Percentiles rank a stretch among this genome's conserved stretches.
Conservation (phyloP, 768 basidiomycete species). For the Piloderma croceum region DNA sequence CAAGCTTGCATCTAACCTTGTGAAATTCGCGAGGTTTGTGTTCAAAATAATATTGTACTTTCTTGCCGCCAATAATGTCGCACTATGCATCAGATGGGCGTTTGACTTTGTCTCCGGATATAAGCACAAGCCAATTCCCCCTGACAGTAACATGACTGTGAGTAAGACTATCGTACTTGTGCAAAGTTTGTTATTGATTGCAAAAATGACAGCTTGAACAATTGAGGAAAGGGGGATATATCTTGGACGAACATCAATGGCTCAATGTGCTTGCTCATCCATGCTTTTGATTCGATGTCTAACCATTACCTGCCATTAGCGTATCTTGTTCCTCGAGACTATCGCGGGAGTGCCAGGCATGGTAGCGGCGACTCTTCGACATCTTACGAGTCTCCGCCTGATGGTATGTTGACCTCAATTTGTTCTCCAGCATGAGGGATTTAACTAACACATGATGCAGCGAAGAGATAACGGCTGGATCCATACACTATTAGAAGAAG, state of each 20-base stretch:
- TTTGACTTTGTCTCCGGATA: slow-evolving; percentile 89
- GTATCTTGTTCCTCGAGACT: slow-evolving; percentile 74
- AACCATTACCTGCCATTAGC: slow-evolving; percentile 21
- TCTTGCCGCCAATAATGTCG: slow-evolving; percentile 2
- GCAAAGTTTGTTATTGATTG: too few relatives aligned
- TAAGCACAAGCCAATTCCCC: slow-evolving; percentile 64
- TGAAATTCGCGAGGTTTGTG: slow-evolving; percentile 35
- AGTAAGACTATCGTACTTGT: too few relatives aligned
- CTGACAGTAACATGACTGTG: slow-evolving; percentile 58
- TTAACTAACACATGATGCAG: slow-evolving; percentile 18
- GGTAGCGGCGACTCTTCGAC: slow-evolving; percentile 86
- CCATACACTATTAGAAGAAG: slow-evolving; percentile 88
- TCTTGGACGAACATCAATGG: slow-evolving; percentile 76
- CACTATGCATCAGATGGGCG: slow-evolving; percentile 35
- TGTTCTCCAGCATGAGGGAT: slow-evolving; percentile 1
- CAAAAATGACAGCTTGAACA: too few relatives aligned
- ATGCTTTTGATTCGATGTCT: background rate
- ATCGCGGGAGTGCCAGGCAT: slow-evolving; percentile 96
- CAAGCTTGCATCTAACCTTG: slow-evolving; percentile 62
- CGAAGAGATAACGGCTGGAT: slow-evolving; percentile 72
- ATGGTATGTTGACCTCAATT: slow-evolving; percentile 50
- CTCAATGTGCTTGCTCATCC: slow-evolving; percentile 43
- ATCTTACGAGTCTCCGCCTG: slow-evolving; percentile 80
- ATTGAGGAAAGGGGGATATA: slow-evolving; percentile 66
- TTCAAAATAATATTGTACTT: slow-evolving; percentile 2